Percentiles rank a stretch among this genome's conserved stretches.
Conservation (phyloP, 306 rosid genomes). For the Vicia sativa region DNA sequence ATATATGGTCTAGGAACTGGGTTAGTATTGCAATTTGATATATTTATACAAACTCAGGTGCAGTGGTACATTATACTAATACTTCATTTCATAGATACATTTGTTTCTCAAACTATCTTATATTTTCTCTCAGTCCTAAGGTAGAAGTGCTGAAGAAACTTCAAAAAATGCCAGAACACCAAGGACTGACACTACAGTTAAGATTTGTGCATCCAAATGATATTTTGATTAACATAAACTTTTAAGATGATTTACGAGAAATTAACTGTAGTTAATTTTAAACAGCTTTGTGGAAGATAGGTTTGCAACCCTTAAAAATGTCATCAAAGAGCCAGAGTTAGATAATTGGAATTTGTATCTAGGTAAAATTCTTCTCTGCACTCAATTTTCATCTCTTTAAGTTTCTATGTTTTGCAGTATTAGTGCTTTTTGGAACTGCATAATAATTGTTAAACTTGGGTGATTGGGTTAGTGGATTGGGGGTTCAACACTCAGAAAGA, state of each 20-base stretch:
- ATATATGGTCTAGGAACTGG: constrained; percentile 85
- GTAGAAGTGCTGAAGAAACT: constrained; percentile 82
- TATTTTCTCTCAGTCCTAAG: constrained; percentile 63
- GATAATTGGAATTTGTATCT: constrained; percentile 79
- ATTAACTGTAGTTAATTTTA: constrained; percentile 28
- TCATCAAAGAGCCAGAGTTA: constrained; percentile 83
- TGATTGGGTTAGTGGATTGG: constrained; percentile 62
- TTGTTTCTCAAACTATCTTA: not conserved
- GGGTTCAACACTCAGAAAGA: constrained; percentile 88
- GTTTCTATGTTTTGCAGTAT: constrained; percentile 12
- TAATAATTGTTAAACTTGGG: constrained; percentile 29
- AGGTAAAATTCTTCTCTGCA: constrained; percentile 51
- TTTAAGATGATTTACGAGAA: constrained; percentile 26
- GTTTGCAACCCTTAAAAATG: constrained; percentile 77
- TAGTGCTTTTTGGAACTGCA: not conserved
- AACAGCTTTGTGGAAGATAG: constrained; percentile 91
- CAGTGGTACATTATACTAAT: not conserved
- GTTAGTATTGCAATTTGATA: constrained; percentile 50
- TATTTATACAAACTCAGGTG: constrained; percentile 2
- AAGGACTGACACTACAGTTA: constrained; percentile 81
- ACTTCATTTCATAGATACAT: constrained; percentile 24
- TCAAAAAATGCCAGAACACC: constrained; percentile 80
- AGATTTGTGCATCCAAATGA: constrained; percentile 37
- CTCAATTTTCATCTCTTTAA: not conserved
- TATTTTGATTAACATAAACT: constrained; percentile 8